Evolutionary conservation across 129 eudicot genomes (phyloP), one percentile per base, ranked within the genome.

Genomic region (Artemisia annua): DNA sequence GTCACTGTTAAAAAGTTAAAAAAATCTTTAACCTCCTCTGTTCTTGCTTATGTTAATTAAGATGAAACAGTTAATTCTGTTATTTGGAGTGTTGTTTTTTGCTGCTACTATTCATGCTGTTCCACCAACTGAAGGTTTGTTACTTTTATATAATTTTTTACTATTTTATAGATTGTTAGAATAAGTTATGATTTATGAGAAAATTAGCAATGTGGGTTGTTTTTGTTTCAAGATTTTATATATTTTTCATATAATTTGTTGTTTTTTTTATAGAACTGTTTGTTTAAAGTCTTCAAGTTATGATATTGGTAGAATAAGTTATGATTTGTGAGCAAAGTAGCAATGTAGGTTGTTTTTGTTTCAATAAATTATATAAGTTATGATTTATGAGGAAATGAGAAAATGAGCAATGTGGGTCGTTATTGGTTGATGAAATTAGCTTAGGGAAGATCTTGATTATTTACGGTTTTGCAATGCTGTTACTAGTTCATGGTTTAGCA

Each of bases 101-200:
- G 72, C 82, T 16, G 82, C 60, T 30, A 71, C 73, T 32, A 74
- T 76, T 73, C 48, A 63, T 70, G 92, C 96, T 22, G 88, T 86
- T 85, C 84, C 81, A 46, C 68, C 80, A 58, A 73, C 80, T 24
- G 97, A 94, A 88, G 96, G 98, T 52, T 20, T 30, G 5, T 30
- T 30, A 4, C 2, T 30, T 30, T 3, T 30, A 2, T 30, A 2
- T 32, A 20, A n/a, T 50, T n/a, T n/a, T n/a, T n/a, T 11, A n/a
- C n/a, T n/a, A 3, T 52, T 52, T 52, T 52, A 5, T 12, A 52
- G n/a, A 16, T 52, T 10, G 17, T 52, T 10, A 52, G n/a, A 11
- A 15, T 52, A 3, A 63, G 14, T 76, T 12, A 62, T 59, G 2
- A 68, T 55, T 52, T 49, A 20, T 26, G 24, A 19, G 3, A 8